Evolutionary conservation across 768 basidiomycete species (phyloP), one percentile per base, ranked within the genome.

Genomic region (Aureoboletus auriporus): DNA sequence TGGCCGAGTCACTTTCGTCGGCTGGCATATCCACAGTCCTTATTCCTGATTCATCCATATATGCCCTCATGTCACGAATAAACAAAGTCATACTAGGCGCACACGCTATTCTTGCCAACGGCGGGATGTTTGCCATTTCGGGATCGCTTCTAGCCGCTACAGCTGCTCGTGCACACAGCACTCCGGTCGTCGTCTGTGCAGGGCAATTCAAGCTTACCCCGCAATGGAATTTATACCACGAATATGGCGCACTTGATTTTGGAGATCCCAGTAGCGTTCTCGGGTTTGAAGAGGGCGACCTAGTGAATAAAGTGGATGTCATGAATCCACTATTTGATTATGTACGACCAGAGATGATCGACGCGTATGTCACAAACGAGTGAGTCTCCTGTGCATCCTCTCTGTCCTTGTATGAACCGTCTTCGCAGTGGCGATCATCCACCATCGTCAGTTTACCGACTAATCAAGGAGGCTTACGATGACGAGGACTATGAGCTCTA

Each of bases 161-260:
- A 20, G 93, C 93, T 41, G 94, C 94, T 31, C 82, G 82, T 48
- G 87, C 84, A 27, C 93, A 96, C 70, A 83, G 86, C 59, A 93
- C 91, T 16, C 93, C 93, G 0, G 88, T 97, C 38, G 89, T 95
- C 33, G 89, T 96, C 11, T 92, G 90, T 60, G 87, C 91, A 3
- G 96, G 95, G 3, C 93, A 96, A 68, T 99, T 93, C 73, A 99
- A 99, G 65, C 73, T 98, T 55, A 94, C 93, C 7, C 94, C 93
- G 8, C 68, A 86, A 26, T 93, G 91, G 87, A 89, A 91, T 66
- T 67, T 90, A 47, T 89, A 91, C 65, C 86, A 89, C 55, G 86
- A 89, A 64, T 88, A 89, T 57, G 88, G 84, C 27, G 88, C 89
- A 47, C 77, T 84, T 53, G 93, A 88, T 71, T 87, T 89, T 56